Evolutionary conservation across 129 eudicot genomes (phyloP), one percentile per base, ranked within the genome.

Genomic region (Pseudognaphalium luteoalbum): DNA sequence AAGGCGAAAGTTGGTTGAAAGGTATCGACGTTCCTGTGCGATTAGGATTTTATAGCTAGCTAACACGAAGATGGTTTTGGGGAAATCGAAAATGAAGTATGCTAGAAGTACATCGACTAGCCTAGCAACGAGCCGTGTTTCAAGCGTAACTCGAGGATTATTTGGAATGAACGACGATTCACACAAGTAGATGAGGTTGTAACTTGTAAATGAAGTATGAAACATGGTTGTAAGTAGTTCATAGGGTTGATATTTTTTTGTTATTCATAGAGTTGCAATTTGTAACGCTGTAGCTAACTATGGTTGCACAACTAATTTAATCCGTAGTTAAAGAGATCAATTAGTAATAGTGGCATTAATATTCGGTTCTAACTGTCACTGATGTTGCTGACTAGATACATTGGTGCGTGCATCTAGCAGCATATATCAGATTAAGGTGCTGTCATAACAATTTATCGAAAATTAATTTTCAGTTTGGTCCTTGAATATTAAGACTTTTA

Each of bases 1-100:
- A 88, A 60, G 96, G 96, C 0, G 89, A 86, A 15, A 73, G 81
- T 11, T 89, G 95, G 95, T 44, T 89, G 37, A 89, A 86, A 71
- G 70, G 68, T 19, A 50, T 67, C 0, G 54, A 72, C 14, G 80
- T 85, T 75, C 91, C 94, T 12, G 86, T 86, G 32, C 86, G 85
- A 5, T 58, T 86, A 21, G 86, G 82, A 5, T 68, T 25, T 4
- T 80, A 80, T 47, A 80, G 80, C 76, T 80, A 72, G 74, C 10
- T 50, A 60, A 54, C 20, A 6, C 3, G 68, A n/a, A n/a, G 62
- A 74, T 62, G 5, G 10, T 30, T 52, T 5, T 6, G 3, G 22
- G 25, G 30, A 51, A 42, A 22, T 10, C 7, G 4, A 70, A 47
- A 47, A 47, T 47, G 22, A 29, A 64, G 7, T 37, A 34, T 34